Evolutionary conservation across 352 stramenopile species (phyloP).

Genomic region (Saprolegnia parasitica): DNA sequence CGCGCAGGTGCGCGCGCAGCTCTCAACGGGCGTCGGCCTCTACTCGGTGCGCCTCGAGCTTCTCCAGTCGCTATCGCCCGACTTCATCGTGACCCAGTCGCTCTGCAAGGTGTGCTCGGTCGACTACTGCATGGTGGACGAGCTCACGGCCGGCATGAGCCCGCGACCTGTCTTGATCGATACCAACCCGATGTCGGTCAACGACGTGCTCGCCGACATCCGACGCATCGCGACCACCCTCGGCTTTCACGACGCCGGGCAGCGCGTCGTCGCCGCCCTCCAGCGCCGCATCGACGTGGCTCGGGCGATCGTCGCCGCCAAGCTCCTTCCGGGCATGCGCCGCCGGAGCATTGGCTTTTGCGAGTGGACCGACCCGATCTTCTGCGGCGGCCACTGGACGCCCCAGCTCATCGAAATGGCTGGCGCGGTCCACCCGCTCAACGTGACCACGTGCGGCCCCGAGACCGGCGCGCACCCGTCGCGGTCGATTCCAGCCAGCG

Average conservation of each 20-base stretch:
- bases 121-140: constrained; percentile 15
- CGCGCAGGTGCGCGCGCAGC: constrained; percentile 12
- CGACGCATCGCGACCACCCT: constrained; percentile 1
- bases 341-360: constrained; percentile 21
- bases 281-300: constrained; percentile 4
- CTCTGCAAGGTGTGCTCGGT: constrained; percentile 24
- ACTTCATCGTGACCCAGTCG: constrained; percentile 24
- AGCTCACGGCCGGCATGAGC: neutral
- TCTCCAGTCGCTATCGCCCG: constrained; percentile 4
- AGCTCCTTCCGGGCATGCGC: neutral
- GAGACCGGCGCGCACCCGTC: constrained; percentile 5
- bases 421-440: constrained; percentile 18
- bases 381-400: constrained; percentile 28
- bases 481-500: constrained; percentile 4
- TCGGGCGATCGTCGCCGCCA: neutral
- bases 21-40: constrained; percentile 3
- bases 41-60: constrained; percentile 20
- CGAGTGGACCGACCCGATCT: constrained; percentile 25
- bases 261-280: neutral
- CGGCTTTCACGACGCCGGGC: neutral
- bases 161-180: constrained; percentile 13
- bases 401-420: constrained; percentile 28
- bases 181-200: constrained; percentile 14
- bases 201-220: constrained; percentile 18
- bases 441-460: neutral